Percentiles rank a stretch among this genome's conserved stretches.
Evolutionary conservation across 108 stramenopile species (phyloP).

Genomic region (Cyclotella atomus): DNA sequence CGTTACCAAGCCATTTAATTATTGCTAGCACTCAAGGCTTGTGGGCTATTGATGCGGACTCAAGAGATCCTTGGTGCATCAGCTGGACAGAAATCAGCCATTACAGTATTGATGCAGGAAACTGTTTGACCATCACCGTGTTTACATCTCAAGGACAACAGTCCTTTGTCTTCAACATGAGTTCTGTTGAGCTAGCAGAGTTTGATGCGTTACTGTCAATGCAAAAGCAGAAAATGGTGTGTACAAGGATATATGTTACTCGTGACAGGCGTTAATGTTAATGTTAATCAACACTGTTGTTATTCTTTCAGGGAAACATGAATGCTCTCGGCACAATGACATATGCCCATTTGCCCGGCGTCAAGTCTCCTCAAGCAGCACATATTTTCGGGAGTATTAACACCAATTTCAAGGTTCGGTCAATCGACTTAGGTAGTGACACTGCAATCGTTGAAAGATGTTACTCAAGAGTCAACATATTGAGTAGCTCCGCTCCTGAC

Average conservation of each 20-base stretch:
- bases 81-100: slow-evolving; percentile 82
- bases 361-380: slow-evolving; percentile 55
- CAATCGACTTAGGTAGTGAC: slow-evolving; percentile 50
- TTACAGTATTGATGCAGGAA: slow-evolving; percentile 50
- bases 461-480: slow-evolving; percentile 54
- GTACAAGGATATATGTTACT: not conserved
- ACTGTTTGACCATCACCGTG: slow-evolving; percentile 59
- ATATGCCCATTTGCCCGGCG: slow-evolving; percentile 64
- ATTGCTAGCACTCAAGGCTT: slow-evolving; percentile 79
- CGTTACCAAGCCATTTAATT: slow-evolving; percentile 67
- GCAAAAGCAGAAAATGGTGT: slow-evolving; percentile 65
- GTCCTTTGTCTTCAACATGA: slow-evolving; percentile 62
- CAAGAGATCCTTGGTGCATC: slow-evolving; percentile 70
- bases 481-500: slow-evolving; percentile 57
- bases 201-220: slow-evolving; percentile 62
- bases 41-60: slow-evolving; percentile 63
- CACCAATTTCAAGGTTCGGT: slow-evolving; percentile 44
- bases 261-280: not conserved
- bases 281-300: not conserved
- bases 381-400: slow-evolving; percentile 82
- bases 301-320: slow-evolving; percentile 41
- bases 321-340: slow-evolving; percentile 48
- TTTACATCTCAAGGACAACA: slow-evolving; percentile 70
- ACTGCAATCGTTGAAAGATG: slow-evolving; percentile 75
- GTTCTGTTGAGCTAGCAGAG: slow-evolving; percentile 34